These are phyloP conservation scores for Myriosclerotinia curreyana DNA, from an alignment of 2,329 filamentous ascomycete species.

Conservation along the genomic window DNA sequence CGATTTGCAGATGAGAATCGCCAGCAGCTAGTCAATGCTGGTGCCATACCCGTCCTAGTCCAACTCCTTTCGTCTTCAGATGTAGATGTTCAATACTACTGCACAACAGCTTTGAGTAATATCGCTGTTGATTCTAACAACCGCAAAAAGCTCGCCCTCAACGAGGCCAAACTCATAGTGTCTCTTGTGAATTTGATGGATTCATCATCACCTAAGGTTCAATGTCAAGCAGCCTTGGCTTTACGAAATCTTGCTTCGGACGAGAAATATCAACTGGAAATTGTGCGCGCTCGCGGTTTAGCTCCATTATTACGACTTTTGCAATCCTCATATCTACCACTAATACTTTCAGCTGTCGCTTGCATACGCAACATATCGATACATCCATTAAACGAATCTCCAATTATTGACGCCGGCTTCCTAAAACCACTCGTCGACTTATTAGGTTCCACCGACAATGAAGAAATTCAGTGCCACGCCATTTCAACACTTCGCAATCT, in stretches of 20 bases:
- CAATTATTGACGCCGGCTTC: slow-evolving; percentile 97
- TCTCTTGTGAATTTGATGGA: slow-evolving; percentile 96
- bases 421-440: slow-evolving; percentile 90
- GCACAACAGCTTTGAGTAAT: slow-evolving; percentile 96
- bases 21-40: slow-evolving; percentile 93
- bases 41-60: slow-evolving; percentile 95
- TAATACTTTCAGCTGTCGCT: slow-evolving; percentile 94
- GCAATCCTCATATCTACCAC: slow-evolving; percentile 90
- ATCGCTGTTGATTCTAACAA: slow-evolving; percentile 94
- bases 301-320: slow-evolving; percentile 82
- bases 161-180: slow-evolving; percentile 86
- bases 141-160: slow-evolving; percentile 84
- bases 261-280: slow-evolving; percentile 97
- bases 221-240: slow-evolving; percentile 93
- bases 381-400: slow-evolving; percentile 94
- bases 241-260: slow-evolving; percentile 94
- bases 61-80: slow-evolving; percentile 89
- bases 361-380: slow-evolving; percentile 99
- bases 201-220: slow-evolving; percentile 93
- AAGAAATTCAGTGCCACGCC: slow-evolving; percentile 98
- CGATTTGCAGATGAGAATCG: slow-evolving; percentile 78
- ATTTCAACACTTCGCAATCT: slow-evolving; percentile 96
- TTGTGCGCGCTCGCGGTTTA: slow-evolving; percentile 84
- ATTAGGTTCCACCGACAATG: slow-evolving; percentile 91
- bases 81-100: slow-evolving; percentile 99